Base-by-base conservation (phyloP, 805 yeast species). In the Candida endomychidarum region DNA sequence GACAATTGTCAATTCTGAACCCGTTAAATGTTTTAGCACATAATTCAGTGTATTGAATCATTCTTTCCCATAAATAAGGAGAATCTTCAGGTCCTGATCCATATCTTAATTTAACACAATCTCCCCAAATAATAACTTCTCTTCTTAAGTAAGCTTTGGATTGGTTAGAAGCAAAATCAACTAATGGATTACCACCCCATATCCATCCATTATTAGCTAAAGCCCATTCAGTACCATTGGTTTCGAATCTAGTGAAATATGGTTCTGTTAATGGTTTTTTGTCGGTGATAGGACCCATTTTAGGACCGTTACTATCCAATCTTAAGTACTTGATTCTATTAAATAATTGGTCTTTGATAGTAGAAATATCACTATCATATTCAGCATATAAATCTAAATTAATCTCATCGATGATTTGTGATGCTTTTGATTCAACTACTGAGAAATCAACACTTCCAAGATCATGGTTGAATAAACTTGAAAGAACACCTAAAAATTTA, bases 151-250 rank as follows among this genome's bases (percentile, higher is more conserved):
- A 91, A 3, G 95, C 90, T 54, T 78, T 83, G 4, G 95, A 80
- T 40, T 80, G 52, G 20, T 73, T 61, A 0, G 96, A 84, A 0
- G 98, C 99, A 74, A 91, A 91, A 63, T 91, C 98, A 2, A 87
- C 83, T 42, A 90, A 63, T 2, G 98, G 97, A 50, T 91, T 82
- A 8, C 96, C 97, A 38, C 87, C 90, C 99, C 99, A 91, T 41
- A 93, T 88, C 97, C 98, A 91, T 34, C 99, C 99, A 55, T 93
- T 91, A 57, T 93, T 93, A 3, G 96, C 98, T 43, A 91, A 67
- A 7, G 86, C 82, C 66, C 81, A 82, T 1, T 72, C 65, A 26
- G 74, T 69, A 2, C 89, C 91, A 2, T 56, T 56, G 35, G 60
- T 74, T 2, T 50, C 57, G 50, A 90, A 78, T 43, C 89, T 69